Percentiles rank a stretch among this genome's conserved stretches.
Conservation (phyloP, 2,329 filamentous ascomycete species). For the Microsporum ferrugineum region DNA sequence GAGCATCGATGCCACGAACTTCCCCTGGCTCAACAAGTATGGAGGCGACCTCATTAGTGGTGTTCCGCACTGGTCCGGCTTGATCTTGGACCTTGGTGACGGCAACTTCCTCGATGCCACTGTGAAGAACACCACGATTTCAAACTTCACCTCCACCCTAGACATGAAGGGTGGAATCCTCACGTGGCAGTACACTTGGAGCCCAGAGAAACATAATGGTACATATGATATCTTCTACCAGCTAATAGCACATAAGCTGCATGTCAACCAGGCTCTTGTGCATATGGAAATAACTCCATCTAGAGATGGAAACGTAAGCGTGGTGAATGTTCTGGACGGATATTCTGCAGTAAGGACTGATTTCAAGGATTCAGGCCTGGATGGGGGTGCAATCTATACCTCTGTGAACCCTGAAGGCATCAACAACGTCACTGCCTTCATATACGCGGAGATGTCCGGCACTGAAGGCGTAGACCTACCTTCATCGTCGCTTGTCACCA, state of each 20-base stretch:
- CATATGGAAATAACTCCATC: constrained; percentile 48
- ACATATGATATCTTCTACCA: constrained; percentile 52
- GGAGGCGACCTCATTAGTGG: constrained; percentile 60
- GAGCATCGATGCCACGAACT: constrained; percentile 50
- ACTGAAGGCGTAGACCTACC: constrained; percentile 32
- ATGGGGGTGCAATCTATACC: constrained; percentile 49
- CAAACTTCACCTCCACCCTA: constrained; percentile 49
- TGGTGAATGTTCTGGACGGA: constrained; percentile 59
- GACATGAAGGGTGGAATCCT: constrained; percentile 53
- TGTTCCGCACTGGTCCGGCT: constrained; percentile 55
- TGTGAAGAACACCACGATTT: constrained; percentile 48
- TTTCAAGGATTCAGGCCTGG: constrained; percentile 45
- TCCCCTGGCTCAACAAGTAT: constrained; percentile 57
- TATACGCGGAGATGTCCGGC: constrained; percentile 37
- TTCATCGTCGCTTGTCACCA: constrained; percentile 34
- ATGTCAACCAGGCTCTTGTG: constrained; percentile 51
- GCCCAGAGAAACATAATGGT: constrained; percentile 37
- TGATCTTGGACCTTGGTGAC: constrained; percentile 47
- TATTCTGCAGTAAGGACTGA: constrained; percentile 55
- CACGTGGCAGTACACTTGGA: constrained; percentile 57
- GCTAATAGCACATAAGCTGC: constrained; percentile 54
- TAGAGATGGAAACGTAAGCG: constrained; percentile 42
- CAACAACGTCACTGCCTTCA: constrained; percentile 50
- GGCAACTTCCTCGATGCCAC: constrained; percentile 48
- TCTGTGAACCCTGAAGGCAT: constrained; percentile 54